Percentiles rank a stretch among this genome's conserved stretches.
phyloP scores from a whole-genome alignment of 805 yeast genomes.

The Metschnikowia chrysomelidarum region DNA sequence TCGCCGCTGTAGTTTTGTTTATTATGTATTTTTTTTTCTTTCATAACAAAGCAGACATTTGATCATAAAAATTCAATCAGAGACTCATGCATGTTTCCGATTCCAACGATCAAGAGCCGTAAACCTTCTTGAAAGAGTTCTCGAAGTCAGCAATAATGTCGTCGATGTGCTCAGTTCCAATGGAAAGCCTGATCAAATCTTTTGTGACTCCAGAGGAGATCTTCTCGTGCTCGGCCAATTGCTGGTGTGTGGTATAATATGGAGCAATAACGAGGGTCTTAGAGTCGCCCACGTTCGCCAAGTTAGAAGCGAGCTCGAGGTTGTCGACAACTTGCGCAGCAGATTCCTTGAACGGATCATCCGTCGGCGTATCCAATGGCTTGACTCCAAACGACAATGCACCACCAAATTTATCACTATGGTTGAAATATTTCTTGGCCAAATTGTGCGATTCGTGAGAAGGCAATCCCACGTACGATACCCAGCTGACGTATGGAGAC shows the following conservation, averaged over 20 bases:
- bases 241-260: slow-evolving; percentile 94
- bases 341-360: slow-evolving; percentile 65
- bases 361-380: slow-evolving; percentile 43
- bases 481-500: slow-evolving; percentile 79
- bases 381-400: slow-evolving; percentile 89
- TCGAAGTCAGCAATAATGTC: slow-evolving; percentile 39
- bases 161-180: slow-evolving; percentile 24
- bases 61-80: no score
- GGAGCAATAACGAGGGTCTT: slow-evolving; percentile 96
- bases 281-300: slow-evolving; percentile 96
- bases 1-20: slow-evolving; percentile 10
- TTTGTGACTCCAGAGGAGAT: slow-evolving; percentile 80
- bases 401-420: slow-evolving; percentile 67
- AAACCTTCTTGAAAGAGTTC: slow-evolving; percentile 73
- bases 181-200: slow-evolving; percentile 69
- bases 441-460: slow-evolving; percentile 74
- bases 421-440: slow-evolving; percentile 74
- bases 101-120: slow-evolving; percentile 20
- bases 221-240: slow-evolving; percentile 80
- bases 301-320: slow-evolving; percentile 82
- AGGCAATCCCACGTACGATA: slow-evolving; percentile 87
- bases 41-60: background rate
- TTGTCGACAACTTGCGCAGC: slow-evolving; percentile 83
- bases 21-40: slow-evolving; percentile 5
- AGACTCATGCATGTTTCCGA: background rate